Conservation (phyloP, 2,329 filamentous ascomycete genomes). For the Ophiocordyceps sinensis region DNA sequence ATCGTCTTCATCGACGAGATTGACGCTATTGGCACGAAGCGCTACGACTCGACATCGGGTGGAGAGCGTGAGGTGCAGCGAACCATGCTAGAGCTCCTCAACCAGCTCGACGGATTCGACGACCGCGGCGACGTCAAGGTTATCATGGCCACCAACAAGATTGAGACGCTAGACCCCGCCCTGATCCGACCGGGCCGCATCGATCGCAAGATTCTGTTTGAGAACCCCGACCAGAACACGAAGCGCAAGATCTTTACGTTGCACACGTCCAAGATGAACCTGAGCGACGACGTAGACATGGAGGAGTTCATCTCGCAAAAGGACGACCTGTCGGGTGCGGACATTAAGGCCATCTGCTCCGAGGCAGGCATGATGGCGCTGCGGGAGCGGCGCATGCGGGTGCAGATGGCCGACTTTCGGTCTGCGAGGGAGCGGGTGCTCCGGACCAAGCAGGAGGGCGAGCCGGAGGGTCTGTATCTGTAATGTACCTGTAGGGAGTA, state of each 20-base stretch:
- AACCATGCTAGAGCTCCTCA: conserved; percentile 95
- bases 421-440: conserved; percentile 84
- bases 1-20: conserved; percentile 99
- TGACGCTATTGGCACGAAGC: conserved; percentile 96
- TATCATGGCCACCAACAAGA: conserved; percentile 99
- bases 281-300: conserved; percentile 91
- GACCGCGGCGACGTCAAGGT: conserved; percentile 98
- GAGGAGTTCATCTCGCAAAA: conserved; percentile 98
- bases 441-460: conserved; percentile 97
- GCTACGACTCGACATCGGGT: conserved; percentile 93
- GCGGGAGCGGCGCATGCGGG: conserved; percentile 88
- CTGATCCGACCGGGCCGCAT: conserved; percentile 95
- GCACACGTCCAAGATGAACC: conserved; percentile 96
- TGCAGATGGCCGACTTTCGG: conserved; percentile 97
- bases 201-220: conserved; percentile 84
- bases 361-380: conserved; percentile 91
- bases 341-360: conserved; percentile 98
- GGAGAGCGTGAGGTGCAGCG: conserved; percentile 95
- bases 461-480: conserved; percentile 97
- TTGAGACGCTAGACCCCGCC: conserved; percentile 90
- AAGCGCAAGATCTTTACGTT: conserved; percentile 96
- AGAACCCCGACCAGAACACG: conserved; percentile 66
- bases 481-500: conserved; percentile 33
- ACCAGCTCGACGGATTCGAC: conserved; percentile 97
- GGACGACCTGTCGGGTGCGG: conserved; percentile 90